These are phyloP conservation scores for Castanea mollissima DNA, from an alignment of 306 rosid genomes.

Conservation along the genomic window DNA sequence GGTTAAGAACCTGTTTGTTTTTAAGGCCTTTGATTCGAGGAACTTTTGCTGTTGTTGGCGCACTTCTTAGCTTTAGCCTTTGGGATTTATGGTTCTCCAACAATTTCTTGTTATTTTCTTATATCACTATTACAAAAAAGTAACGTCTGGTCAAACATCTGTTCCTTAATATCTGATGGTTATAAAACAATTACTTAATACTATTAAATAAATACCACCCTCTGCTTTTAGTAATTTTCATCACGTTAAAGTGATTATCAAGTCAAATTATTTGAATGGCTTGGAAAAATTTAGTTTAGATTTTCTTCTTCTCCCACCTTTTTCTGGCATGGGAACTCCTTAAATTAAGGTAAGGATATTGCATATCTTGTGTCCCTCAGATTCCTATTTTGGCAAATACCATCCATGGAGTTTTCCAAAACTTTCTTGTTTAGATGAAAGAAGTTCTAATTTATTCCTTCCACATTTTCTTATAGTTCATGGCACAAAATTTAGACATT, in stretches of 20 bases:
- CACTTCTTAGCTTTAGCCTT: background rate
- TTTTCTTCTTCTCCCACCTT: background rate
- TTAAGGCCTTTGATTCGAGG: background rate
- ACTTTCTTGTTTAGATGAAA: background rate
- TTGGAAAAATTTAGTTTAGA: background rate
- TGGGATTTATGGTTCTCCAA: background rate
- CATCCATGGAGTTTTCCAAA: background rate
- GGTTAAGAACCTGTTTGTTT: background rate
- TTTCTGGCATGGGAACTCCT: background rate
- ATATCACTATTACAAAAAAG: background rate
- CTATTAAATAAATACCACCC: too few relatives aligned
- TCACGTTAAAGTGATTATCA: background rate
- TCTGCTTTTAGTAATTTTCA: background rate
- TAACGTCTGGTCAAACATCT: background rate
- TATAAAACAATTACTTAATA: too few relatives aligned
- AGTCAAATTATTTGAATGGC: background rate
- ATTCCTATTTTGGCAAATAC: background rate
- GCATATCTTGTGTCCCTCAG: background rate
- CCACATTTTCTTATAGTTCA: background rate
- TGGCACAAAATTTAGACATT: background rate
- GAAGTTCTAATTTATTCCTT: background rate
- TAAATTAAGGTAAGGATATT: background rate
- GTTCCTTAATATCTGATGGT: background rate
- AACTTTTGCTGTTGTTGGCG: background rate
- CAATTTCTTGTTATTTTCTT: background rate